These are phyloP conservation scores for Fusarium napiforme DNA, from an alignment of 2,329 filamentous ascomycete genomes.

Conservation along the genomic window DNA sequence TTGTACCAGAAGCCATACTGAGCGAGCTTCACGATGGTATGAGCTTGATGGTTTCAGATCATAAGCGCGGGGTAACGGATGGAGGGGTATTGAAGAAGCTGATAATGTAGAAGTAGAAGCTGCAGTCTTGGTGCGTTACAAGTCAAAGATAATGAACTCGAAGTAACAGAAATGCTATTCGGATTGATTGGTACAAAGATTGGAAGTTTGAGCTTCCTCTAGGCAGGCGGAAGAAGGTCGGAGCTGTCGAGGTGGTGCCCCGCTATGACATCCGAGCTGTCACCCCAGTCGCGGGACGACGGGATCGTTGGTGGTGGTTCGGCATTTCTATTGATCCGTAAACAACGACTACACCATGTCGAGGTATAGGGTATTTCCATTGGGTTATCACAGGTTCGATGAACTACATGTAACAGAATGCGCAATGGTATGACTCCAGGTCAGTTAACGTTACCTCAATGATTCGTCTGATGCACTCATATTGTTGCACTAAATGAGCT, in stretches of 20 bases:
- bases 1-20: constrained; percentile 46
- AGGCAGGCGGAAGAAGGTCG: constrained; percentile 45
- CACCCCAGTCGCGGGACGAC: not conserved
- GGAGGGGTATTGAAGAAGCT: not conserved
- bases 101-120: not conserved
- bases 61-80: constrained; percentile 32
- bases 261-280: constrained; percentile 43
- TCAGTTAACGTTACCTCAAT: not conserved
- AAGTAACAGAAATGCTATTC: constrained; percentile 29
- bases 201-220: constrained; percentile 34
- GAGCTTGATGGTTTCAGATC: constrained; percentile 31
- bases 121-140: not conserved
- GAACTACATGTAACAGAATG: not conserved
- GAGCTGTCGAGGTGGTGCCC: constrained; percentile 38
- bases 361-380: not conserved
- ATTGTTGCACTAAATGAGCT: too few relatives aligned
- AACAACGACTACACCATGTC: fast-evolving
- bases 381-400: too few relatives aligned
- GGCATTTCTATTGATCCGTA: constrained; percentile 23
- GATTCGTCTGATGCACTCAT: not conserved
- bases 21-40: constrained; percentile 41
- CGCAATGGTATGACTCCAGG: not conserved
- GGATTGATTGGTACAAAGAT: constrained; percentile 6
- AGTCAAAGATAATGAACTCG: not conserved
- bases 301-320: not conserved